Base-by-base conservation (phyloP, 2,329 filamentous ascomycete species). In the Diaporthe capsici region DNA sequence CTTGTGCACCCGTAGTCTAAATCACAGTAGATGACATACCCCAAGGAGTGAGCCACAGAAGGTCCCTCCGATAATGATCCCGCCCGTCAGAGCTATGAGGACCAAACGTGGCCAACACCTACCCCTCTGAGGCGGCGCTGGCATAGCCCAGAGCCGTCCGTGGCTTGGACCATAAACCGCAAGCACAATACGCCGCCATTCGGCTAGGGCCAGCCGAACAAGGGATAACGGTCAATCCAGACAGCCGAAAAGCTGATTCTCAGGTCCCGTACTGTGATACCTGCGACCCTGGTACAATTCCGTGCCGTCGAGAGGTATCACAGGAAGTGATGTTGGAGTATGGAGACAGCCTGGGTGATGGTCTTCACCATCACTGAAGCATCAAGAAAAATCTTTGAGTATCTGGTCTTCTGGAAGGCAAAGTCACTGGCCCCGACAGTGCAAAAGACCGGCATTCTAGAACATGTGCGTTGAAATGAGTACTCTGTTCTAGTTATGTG, bases 401-500 rank as follows among this genome's bases (percentile, higher is more conserved):
- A 20, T 6, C 15, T 12, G 22, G 34, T 20, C 34, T 22, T 5
- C 9, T 13, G 20, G 12, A 39, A 10, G n/a, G 58, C n/a, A 37
- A 13, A 39, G 17, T 8, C 17, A 12, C 28, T 2, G 42, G 42
- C 17, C 34, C 8, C 17, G 42, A 22, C 7, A 7, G 42, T 34
- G 25, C 25, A 31, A 13, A 53, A 13, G 13, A n/a, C 34, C 2
- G 9, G 49, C 34, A 42, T 55, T 42, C 49, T 70, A 42, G 34
- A 70, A 70, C 65, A 70, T 28, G 49, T 55, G 49, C 49, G 15
- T 55, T 22, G 25, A 53, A 42, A 42, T 70, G n/a, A 55, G 49
- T 31, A 22, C 34, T 53, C 65, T 55, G 68, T 34, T 71, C 58
- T 55, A 28, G 28, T 17, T 63, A 34, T 73, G 61, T 68, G 61